Base-by-base conservation (phyloP, 2,329 filamentous ascomycete genomes). In the Penicillium fuscoglaucum region DNA sequence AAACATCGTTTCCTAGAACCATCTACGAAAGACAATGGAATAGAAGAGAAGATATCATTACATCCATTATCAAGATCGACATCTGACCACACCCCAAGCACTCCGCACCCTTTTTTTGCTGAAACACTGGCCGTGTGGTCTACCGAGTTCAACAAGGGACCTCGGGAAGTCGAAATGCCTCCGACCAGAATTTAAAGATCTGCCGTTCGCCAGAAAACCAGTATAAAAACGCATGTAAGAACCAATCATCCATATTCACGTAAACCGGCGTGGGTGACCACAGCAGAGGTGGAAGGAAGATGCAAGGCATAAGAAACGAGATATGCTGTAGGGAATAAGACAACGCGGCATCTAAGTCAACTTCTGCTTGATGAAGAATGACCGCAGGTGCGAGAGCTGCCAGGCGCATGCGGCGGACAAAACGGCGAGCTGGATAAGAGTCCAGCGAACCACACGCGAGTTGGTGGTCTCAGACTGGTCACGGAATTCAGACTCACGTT, bases 351-450 rank as follows among this genome's bases (percentile, higher is more conserved):
- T 59, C 52, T 86, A 99, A 60, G 95, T 98, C 75, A 99, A 87
- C 84, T 99, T 99, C 82, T 98, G 93, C 85, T 99, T 99, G 83
- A 99, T 99, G 82, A 99, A 99, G 85, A 99, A 99, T 47, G 90
- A 90, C 68, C 95, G 86, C 69, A 99, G 84, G 79, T 99, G 93
- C 54, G 92, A 96, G 47, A 99, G 83, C 78, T 99, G 95, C 95
- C 95, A 99, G 61, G 91, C 90, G 79, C 95, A 99, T 35, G 95
- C 96, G 56, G 88, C 83, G 55, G 88, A 90, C 54, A 99, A 82
- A 39, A 98, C 86, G 52, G 87, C 84, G 60, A 98, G 81, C 78
- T 99, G 95, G 66, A 98, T 89, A 65, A 97, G 72, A 66, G 95
- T 93, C 93, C 95, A 99, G 68, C 92, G 88, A 51, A 98, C 87